Percentiles rank a stretch among this genome's conserved stretches.
Evolutionary conservation across 345 rosid genomes (phyloP).

Genomic region (Excoecaria agallocha): DNA sequence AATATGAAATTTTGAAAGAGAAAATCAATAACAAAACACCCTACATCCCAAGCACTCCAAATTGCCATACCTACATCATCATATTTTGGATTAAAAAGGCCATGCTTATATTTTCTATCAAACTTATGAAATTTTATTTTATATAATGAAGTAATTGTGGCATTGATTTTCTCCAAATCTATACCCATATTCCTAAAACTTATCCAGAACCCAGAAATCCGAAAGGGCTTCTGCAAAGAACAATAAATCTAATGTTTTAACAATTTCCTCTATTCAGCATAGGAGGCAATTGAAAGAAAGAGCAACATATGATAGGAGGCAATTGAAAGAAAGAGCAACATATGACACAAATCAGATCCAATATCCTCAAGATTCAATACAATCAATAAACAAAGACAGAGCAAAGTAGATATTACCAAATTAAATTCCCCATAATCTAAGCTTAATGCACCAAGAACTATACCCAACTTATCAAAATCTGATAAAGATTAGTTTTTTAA

Average conservation of each 20-base stretch:
- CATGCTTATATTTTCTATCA: background rate
- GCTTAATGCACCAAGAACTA: background rate
- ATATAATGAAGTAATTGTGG: background rate
- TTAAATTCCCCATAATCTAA: slow-evolving; percentile 1
- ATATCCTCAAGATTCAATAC: background rate
- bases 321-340: background rate
- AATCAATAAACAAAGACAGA: background rate
- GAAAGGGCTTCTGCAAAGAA: background rate
- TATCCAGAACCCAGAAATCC: background rate
- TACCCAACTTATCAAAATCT: background rate
- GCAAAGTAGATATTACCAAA: background rate
- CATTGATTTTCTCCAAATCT: background rate
- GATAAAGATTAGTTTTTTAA: background rate
- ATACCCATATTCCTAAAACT: background rate
- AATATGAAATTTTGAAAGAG: slow-evolving; percentile 21
- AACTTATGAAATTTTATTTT: background rate
- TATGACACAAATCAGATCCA: background rate
- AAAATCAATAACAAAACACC: background rate
- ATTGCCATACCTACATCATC: background rate
- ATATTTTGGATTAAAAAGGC: background rate
- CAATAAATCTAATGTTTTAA: background rate
- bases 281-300: background rate
- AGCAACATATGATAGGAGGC: background rate
- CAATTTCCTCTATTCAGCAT: background rate
- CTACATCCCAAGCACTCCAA: background rate